Evolutionary conservation across 208 protist genomes (phyloP), one percentile per base, ranked within the genome.

Genomic region (Herpetomonas tarakana): DNA sequence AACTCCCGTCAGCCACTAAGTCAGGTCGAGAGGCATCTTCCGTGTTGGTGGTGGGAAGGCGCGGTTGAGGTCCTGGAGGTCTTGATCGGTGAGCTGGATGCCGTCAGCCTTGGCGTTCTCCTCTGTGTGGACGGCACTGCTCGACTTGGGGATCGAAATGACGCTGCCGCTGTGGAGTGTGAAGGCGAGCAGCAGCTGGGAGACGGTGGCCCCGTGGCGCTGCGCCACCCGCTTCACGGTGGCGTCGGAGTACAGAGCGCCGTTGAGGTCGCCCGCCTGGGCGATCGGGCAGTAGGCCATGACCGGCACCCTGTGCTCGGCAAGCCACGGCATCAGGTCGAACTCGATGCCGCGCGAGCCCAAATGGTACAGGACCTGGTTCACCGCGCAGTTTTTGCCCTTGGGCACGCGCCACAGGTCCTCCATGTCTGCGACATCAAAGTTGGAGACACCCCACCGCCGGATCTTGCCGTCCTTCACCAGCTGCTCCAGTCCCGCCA

Each of bases 371-470:
- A 81, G 87, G 50, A 95, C 79, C 64, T 97, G 88, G 31, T 93
- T 93, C 39, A 92, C 52, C 0, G 71, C 79, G 38, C 86, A 88
- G 54, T 76, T 57, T 30, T 75, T 44, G 52, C 83, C 78, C 24
- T 25, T 25, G 11, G 68, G 67, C 41, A 84, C 76, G 39, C 52
- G 49, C 79, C 78, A 85, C 61, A 91, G 53, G 26, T 88, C 63
- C 56, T 75, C 51, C 63, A 94, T 84, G 57, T 95, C 67, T 25
- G 79, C 82, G 3, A 81, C 66, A 16, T 65, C 62, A 62, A 80
- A 94, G 70, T 97, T 97, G 35, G 76, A 92, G 44, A 96, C 78
- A 2, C 92, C 92, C 72, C 94, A 92, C 19, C 65, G 68, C 22
- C 81, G 76, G 3, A 94, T 83, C 29, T 89, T 76, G 0, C 87